Conservation (phyloP, 2,329 filamentous ascomycete species). For the Penicillium sp. region DNA sequence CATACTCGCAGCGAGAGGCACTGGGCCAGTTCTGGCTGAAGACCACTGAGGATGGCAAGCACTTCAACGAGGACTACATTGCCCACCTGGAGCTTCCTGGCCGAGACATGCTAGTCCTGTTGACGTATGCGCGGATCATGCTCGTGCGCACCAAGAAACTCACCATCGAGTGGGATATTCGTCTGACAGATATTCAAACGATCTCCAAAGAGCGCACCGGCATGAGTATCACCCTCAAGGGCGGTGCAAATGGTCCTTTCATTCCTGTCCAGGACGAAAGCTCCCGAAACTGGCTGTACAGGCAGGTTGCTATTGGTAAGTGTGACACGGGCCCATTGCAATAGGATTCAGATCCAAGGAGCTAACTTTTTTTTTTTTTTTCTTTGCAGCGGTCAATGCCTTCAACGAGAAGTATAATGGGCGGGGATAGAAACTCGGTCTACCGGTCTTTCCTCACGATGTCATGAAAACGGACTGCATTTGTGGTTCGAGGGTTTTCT, state of each 20-base stretch:
- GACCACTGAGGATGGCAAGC: constrained; percentile 93
- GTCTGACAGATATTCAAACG: constrained; percentile 91
- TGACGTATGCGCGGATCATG: constrained; percentile 83
- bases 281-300: constrained; percentile 62
- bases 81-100: constrained; percentile 87
- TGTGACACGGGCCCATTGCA: constrained; percentile 2
- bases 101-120: constrained; percentile 83
- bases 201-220: constrained; percentile 96
- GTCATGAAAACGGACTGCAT: constrained; percentile 18
- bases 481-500: constrained; percentile 3
- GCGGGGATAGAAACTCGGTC: constrained; percentile 45
- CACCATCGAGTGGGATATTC: constrained; percentile 91
- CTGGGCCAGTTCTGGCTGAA: constrained; percentile 98
- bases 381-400: constrained; percentile 54
- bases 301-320: constrained; percentile 58
- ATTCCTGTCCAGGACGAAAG: constrained; percentile 90
- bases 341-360: neutral
- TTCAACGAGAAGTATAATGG: constrained; percentile 65
- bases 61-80: constrained; percentile 96
- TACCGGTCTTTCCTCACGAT: constrained; percentile 15
- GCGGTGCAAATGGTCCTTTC: constrained; percentile 89
- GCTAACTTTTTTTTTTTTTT: constrained; percentile 12
- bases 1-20: constrained; percentile 90
- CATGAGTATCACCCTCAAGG: constrained; percentile 80
- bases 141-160: constrained; percentile 82